Evolutionary conservation across 805 yeast genomes (phyloP).

Genomic region (Pichia pseudocactophila): DNA sequence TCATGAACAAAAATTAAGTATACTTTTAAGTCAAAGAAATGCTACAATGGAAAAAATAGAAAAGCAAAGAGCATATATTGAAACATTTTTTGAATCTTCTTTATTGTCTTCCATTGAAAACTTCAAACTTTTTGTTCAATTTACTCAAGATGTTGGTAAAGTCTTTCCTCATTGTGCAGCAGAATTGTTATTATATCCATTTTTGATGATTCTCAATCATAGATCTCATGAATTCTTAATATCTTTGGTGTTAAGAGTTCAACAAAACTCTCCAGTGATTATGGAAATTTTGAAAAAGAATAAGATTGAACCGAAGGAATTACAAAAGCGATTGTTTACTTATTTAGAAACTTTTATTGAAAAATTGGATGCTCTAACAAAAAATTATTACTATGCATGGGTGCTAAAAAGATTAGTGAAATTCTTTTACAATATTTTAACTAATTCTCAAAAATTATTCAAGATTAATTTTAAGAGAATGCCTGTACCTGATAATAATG

Average conservation of each 20-base stretch:
- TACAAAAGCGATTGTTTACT: constrained; percentile 26
- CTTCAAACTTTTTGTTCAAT: constrained; percentile 28
- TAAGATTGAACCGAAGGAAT: constrained; percentile 28
- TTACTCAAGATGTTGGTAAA: constrained; percentile 22
- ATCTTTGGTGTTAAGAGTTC: constrained; percentile 42
- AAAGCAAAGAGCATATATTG: constrained; percentile 25
- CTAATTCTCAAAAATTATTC: constrained; percentile 28
- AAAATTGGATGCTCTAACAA: constrained; percentile 30
- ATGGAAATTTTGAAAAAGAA: constrained; percentile 27
- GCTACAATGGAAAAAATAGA: constrained; percentile 25
- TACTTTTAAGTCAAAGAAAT: constrained; percentile 23
- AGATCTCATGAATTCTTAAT: constrained; percentile 50
- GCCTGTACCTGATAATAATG: constrained; percentile 3
- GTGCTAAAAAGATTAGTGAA: constrained; percentile 34
- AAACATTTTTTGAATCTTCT: constrained; percentile 29
- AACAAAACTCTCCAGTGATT: constrained; percentile 28
- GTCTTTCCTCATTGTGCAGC: constrained; percentile 31
- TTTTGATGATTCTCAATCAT: constrained; percentile 43
- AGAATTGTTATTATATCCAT: constrained; percentile 41
- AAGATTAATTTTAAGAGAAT: constrained; percentile 25
- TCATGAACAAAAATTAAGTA: constrained; percentile 30
- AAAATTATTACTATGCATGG: constrained; percentile 38
- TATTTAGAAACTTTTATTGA: constrained; percentile 28
- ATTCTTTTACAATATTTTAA: constrained; percentile 29
- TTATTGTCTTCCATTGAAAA: constrained; percentile 30